Evolutionary conservation across 768 basidiomycete species (phyloP).

Genomic region (Pulveroboletus sp.): DNA sequence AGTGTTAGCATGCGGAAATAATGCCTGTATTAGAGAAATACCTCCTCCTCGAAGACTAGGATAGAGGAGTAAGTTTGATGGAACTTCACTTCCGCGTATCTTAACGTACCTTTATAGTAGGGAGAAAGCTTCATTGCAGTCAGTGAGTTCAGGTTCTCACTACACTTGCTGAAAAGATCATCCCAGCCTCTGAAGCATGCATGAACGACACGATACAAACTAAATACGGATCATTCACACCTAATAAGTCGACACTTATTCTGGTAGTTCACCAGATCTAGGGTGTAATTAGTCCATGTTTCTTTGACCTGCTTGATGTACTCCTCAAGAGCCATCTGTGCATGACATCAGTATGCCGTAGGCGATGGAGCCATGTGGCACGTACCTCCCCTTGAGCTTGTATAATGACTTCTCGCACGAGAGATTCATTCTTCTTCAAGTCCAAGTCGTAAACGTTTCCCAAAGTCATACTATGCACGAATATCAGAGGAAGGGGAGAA

Average conservation of each 20-base stretch:
- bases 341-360: conserved; percentile 15
- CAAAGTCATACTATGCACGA: conserved; percentile 70
- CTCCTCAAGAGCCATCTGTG: conserved; percentile 89
- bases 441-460: conserved; percentile 97
- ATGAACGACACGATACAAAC: conserved; percentile 2
- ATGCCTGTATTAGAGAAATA: conserved; percentile 22
- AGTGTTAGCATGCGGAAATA: conserved; percentile 5
- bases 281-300: conserved; percentile 91
- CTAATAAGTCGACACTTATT: conserved; percentile 96
- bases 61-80: conserved; percentile 1
- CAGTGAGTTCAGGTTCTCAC: conserved; percentile 94
- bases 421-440: conserved; percentile 83
- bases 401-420: conserved; percentile 91
- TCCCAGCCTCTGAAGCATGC: conserved; percentile 76
- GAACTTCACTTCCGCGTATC: neutral
- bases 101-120: conserved; percentile 82
- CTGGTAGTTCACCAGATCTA: conserved; percentile 97
- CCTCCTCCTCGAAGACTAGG: conserved; percentile 86
- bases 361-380: conserved; percentile 4
- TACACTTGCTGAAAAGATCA: conserved; percentile 93
- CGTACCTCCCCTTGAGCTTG: conserved; percentile 95
- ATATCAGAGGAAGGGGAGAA: conserved; percentile 3
- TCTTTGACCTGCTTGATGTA: conserved; percentile 97
- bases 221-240: conserved; percentile 32
- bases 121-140: conserved; percentile 97